Percentiles rank a stretch among this genome's conserved stretches.
These are phyloP conservation scores for Teratosphaeria zuluensis DNA, from an alignment of 2,329 filamentous ascomycete species.

Conservation along the genomic window DNA sequence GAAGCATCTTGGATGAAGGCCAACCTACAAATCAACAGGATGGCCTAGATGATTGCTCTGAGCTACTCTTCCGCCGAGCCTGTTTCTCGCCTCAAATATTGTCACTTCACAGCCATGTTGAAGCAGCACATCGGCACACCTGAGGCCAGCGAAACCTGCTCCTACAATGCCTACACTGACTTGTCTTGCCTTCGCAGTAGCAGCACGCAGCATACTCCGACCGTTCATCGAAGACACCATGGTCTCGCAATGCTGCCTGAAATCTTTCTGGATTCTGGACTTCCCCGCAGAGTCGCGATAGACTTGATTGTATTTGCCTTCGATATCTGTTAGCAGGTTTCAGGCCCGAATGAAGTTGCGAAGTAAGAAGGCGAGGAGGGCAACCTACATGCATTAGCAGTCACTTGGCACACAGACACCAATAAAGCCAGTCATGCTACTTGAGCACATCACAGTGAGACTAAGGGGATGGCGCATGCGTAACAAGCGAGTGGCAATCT, in stretches of 20 bases:
- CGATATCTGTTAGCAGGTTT: neutral
- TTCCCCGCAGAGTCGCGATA: slow-evolving; percentile 1
- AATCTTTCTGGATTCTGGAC: slow-evolving; percentile 9
- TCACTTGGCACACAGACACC: neutral
- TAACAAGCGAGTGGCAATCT: neutral
- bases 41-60: slow-evolving; percentile 36
- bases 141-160: slow-evolving; percentile 60
- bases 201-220: slow-evolving; percentile 5
- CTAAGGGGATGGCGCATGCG: neutral
- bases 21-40: slow-evolving; percentile 47
- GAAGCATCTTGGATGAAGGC: neutral
- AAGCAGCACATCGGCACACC: slow-evolving; percentile 59
- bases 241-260: neutral
- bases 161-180: slow-evolving; percentile 53
- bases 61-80: slow-evolving; percentile 53
- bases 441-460: neutral
- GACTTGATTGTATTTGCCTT: slow-evolving; percentile 1
- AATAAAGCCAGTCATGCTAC: neutral
- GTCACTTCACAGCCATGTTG: slow-evolving; percentile 58
- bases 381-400: neutral
- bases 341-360: neutral
- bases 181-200: slow-evolving; percentile 3
- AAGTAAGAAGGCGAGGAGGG: neutral
- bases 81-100: slow-evolving; percentile 57
- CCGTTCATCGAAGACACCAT: neutral